Evolutionary conservation across 2,329 filamentous ascomycete genomes (phyloP).

Genomic region (Fusarium sp.): DNA sequence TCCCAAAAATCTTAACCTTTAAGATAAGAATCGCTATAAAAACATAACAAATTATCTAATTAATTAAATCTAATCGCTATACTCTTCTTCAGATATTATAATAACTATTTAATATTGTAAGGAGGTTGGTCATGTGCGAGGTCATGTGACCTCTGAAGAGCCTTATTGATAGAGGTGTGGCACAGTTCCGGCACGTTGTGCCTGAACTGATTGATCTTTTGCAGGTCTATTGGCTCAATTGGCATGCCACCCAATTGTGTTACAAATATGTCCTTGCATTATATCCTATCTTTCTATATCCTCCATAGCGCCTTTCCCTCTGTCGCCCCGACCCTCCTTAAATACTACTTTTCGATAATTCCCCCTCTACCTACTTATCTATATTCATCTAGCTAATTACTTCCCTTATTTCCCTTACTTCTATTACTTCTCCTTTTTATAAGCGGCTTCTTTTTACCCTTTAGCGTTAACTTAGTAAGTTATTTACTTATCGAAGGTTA

Average conservation of each 20-base stretch:
- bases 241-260: no score
- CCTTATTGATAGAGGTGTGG: no score
- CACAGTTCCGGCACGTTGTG: no score
- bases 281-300: slow-evolving; percentile 1
- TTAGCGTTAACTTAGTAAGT: background rate
- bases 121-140: no score
- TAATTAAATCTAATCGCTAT: slow-evolving; percentile 4
- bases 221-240: no score
- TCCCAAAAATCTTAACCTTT: background rate
- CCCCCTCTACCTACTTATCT: background rate
- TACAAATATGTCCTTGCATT: no score
- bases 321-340: background rate
- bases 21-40: background rate
- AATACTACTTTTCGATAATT: background rate
- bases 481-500: background rate
- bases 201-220: no score
- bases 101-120: slow-evolving; percentile 12
- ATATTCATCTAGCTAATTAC: background rate
- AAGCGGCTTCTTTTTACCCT: background rate
- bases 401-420: background rate
- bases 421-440: background rate
- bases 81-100: background rate
- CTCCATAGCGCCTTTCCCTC: background rate
- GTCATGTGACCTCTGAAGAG: no score
- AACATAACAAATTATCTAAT: background rate